Percentiles rank a stretch among this genome's conserved stretches.
Evolutionary conservation across 2,329 filamentous ascomycete species (phyloP).

Genomic region (Ceratocystis colombiana): DNA sequence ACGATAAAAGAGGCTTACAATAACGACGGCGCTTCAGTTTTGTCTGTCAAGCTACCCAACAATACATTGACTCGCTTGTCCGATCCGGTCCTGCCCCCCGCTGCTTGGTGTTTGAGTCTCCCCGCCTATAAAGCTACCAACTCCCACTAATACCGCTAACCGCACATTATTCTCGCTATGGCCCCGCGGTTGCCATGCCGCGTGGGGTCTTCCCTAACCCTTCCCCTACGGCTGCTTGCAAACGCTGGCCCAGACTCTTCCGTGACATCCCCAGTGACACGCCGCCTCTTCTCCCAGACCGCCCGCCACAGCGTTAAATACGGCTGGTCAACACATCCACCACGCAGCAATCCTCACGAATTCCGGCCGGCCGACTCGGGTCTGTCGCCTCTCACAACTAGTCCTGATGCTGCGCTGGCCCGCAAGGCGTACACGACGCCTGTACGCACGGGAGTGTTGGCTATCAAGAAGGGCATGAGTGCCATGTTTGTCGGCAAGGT

Average conservation of each 20-base stretch:
- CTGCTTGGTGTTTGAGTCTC: neutral
- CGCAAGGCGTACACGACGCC: conserved; percentile 51
- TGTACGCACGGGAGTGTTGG: conserved; percentile 69
- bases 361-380: conserved; percentile 52
- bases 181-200: conserved; percentile 22
- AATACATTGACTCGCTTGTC: neutral
- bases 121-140: neutral
- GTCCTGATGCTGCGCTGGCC: conserved; percentile 51
- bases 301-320: conserved; percentile 44
- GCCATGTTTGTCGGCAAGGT: conserved; percentile 72
- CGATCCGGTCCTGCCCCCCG: neutral
- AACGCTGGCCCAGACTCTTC: neutral
- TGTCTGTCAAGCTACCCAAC: neutral
- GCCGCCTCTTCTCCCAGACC: conserved; percentile 35
- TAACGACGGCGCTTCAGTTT: neutral
- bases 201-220: conserved; percentile 17
- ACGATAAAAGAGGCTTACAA: neutral
- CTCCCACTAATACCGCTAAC: neutral
- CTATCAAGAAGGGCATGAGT: conserved; percentile 92
- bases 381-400: conserved; percentile 47
- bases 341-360: conserved; percentile 44
- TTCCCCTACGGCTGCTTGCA: conserved; percentile 10
- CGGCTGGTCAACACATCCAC: conserved; percentile 50
- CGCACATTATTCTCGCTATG: conserved; percentile 11
- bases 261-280: neutral